Base-by-base conservation (phyloP, 139 green algal species). In the Asterochloris sp. region DNA sequence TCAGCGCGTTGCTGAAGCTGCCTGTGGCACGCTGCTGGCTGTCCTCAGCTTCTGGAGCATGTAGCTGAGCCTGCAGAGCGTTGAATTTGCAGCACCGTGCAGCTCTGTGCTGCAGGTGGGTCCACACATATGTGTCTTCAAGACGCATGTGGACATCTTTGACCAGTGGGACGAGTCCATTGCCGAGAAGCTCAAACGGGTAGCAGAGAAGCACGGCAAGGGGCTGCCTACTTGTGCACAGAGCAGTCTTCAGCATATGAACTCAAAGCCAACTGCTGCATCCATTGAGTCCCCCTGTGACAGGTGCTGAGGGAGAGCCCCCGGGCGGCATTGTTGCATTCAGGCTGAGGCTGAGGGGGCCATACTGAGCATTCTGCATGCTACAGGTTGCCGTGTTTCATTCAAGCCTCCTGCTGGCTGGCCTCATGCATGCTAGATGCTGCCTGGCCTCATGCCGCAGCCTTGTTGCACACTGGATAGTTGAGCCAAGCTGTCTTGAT, bases 81-180 rank as follows among this genome's bases (percentile, higher is more conserved):
- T 54, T 54, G 38, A 54, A 2, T 54, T 6, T 54, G 38, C 38
- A 54, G 38, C 38, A 54, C 38, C 38, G 6, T 54, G 38, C 6
- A 54, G 38, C 38, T 54, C 38, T 54, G 38, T 54, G 38, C 38
- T 76, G 38, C 83, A 93, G 92, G 89, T 96, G 15, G 97, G 97
- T 11, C 96, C 96, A 11, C 89, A 99, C 86, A 98, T 99, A 84
- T 97, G 93, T 82, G 91, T 98, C 64, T 91, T 99, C 81, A 99
- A 99, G 88, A 99, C 97, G 11, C 97, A 99, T 87, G 96, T 99
- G 10, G 96, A 99, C 89, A 93, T 97, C 60, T 96, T 98, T 71
- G 89, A 94, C 78, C 89, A 86, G 66, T 95, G 89, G 86, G 87
- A 84, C 54, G 77, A 88, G 0, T 81, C 84, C 15, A 76, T 92